A percentile compares a stretch with the other conserved stretches of the same genome.
Conservation (phyloP, 176 grass and related monocot genomes). For the Bolboschoenus planiculmis region DNA sequence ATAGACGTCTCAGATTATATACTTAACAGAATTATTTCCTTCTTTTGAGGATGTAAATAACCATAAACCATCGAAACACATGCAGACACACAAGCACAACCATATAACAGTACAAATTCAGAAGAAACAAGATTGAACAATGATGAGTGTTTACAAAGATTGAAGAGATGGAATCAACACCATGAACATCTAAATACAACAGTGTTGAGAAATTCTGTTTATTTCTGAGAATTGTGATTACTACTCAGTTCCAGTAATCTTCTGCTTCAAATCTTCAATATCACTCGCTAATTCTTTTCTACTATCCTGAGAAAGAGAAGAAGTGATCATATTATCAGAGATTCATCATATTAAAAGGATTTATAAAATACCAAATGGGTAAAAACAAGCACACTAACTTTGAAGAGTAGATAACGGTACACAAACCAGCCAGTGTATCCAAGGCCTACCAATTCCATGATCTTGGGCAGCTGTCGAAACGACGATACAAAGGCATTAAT, state of each 20-base stretch:
- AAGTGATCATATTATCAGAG: slow-evolving; percentile 1
- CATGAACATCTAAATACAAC: slow-evolving; percentile 16
- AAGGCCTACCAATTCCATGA: slow-evolving; percentile 66
- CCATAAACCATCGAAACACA: not conserved
- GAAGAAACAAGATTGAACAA: slow-evolving; percentile 11
- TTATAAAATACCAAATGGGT: slow-evolving; percentile 10
- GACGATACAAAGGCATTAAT: not conserved
- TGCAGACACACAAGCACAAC: not conserved
- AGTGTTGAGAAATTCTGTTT: not conserved
- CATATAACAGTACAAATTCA: not conserved
- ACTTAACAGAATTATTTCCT: too few species aligned
- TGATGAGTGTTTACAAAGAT: slow-evolving; percentile 10
- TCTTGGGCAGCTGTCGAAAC: slow-evolving; percentile 45
- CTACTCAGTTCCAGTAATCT: slow-evolving; percentile 42
- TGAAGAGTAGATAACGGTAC: slow-evolving; percentile 68
- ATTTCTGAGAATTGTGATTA: slow-evolving; percentile 25
- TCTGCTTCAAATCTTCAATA: slow-evolving; percentile 52
- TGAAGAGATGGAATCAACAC: slow-evolving; percentile 4
- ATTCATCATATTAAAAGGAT: slow-evolving; percentile 1
- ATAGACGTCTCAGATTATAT: too few species aligned
- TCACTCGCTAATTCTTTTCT: slow-evolving; percentile 44
- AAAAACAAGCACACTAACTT: slow-evolving; percentile 36
- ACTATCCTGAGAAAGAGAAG: slow-evolving; percentile 39
- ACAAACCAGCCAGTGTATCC: slow-evolving; percentile 69
- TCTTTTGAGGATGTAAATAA: not conserved